Evolutionary conservation across 108 stramenopile species (phyloP).

Genomic region (Nitzschia sp.): DNA sequence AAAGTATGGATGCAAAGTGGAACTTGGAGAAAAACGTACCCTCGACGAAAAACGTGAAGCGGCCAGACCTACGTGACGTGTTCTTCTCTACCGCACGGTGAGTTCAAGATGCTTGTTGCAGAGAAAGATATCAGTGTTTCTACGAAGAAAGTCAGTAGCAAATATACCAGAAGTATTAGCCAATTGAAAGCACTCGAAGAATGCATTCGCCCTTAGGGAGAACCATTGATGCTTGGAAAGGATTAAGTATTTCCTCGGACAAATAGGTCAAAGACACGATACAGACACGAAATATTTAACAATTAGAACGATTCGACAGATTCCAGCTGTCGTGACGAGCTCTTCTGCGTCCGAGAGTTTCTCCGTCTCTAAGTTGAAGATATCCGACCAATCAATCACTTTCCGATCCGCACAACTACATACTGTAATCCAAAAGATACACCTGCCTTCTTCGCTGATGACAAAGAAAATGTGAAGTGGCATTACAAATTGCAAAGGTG

Average conservation of each 20-base stretch:
- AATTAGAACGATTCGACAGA: too few relatives aligned
- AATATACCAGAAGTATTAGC: neutral
- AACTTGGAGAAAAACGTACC: slow-evolving; percentile 14
- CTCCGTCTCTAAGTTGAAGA: slow-evolving; percentile 5
- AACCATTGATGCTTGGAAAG: neutral
- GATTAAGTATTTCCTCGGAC: neutral
- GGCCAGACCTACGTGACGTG: slow-evolving; percentile 11
- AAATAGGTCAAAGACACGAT: too few relatives aligned
- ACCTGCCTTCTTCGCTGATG: neutral
- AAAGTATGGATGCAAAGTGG: slow-evolving; percentile 11
- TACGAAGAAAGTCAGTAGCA: neutral
- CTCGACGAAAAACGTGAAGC: neutral
- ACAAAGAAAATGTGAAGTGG: slow-evolving; percentile 4
- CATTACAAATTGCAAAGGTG: too few relatives aligned
- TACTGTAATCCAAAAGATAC: neutral
- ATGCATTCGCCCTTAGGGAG: neutral
- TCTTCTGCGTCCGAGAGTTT: neutral
- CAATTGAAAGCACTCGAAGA: neutral
- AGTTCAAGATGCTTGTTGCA: neutral
- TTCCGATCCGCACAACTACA: neutral
- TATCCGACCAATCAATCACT: neutral
- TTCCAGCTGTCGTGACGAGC: too few relatives aligned
- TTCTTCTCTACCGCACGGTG: neutral
- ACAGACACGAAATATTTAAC: too few relatives aligned
- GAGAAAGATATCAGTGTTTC: neutral